phyloP scores from a whole-genome alignment of 2,329 filamentous ascomycete species.

The Fusarium paranaense region DNA sequence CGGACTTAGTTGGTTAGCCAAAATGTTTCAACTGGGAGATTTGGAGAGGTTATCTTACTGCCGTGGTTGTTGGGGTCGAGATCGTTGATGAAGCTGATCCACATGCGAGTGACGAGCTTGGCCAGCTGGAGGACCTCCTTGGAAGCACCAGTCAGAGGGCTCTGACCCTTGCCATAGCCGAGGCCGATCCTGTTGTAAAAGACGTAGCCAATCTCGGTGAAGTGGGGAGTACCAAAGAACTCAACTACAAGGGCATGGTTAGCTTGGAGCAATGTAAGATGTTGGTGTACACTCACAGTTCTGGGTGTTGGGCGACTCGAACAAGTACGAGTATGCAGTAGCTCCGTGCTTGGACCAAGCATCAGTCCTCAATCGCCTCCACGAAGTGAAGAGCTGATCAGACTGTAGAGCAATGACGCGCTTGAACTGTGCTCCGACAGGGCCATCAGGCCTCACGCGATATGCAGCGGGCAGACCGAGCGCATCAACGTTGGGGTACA shows the following conservation, averaged over 20 bases:
- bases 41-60: constrained; percentile 4
- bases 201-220: constrained; percentile 51
- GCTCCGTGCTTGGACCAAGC: constrained; percentile 61
- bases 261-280: background rate
- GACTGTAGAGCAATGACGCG: constrained; percentile 64
- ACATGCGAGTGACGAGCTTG: constrained; percentile 51
- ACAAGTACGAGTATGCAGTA: constrained; percentile 65
- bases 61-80: constrained; percentile 53
- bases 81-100: constrained; percentile 54
- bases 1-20: constrained; percentile 19
- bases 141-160: constrained; percentile 55
- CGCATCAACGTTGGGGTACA: constrained; percentile 38
- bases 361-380: constrained; percentile 64
- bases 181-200: constrained; percentile 64
- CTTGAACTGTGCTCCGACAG: constrained; percentile 57
- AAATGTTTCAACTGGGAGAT: accelerated
- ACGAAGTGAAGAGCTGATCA: constrained; percentile 66
- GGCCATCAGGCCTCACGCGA: constrained; percentile 19
- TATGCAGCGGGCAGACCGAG: constrained; percentile 31
- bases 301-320: constrained; percentile 51
- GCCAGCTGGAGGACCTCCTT: constrained; percentile 52
- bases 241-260: background rate
- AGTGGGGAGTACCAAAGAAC: constrained; percentile 44
- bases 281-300: constrained; percentile 6
- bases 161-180: constrained; percentile 43